phyloP scores from a whole-genome alignment of 2,329 filamentous ascomycete species.

The Rosellinia necatrix region DNA sequence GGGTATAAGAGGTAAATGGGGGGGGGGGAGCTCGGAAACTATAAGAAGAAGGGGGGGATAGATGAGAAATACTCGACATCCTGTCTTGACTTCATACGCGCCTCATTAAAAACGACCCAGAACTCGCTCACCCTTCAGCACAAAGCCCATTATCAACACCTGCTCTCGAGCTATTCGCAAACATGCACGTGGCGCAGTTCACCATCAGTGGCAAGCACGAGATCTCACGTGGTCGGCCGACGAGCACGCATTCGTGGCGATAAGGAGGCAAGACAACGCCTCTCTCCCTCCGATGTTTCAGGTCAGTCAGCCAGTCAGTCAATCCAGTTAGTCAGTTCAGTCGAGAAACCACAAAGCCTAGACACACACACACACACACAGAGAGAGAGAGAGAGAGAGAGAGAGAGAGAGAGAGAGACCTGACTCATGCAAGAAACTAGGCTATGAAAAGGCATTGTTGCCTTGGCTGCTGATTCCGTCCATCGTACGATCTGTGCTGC shows the following conservation, averaged over 20 bases:
- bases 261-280: not conserved
- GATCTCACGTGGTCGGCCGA: conserved; percentile 26
- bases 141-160: not conserved
- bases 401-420: not conserved
- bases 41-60: too few relatives aligned
- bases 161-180: not conserved
- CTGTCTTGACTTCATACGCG: not conserved
- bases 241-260: conserved; percentile 24
- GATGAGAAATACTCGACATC: too few relatives aligned
- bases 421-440: not conserved
- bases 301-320: conserved; percentile 15
- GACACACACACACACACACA: too few relatives aligned
- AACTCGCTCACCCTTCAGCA: too few relatives aligned
- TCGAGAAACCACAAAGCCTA: too few relatives aligned
- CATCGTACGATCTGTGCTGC: too few relatives aligned
- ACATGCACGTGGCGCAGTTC: conserved; percentile 28
- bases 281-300: too few relatives aligned
- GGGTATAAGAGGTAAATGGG: too few relatives aligned
- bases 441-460: not conserved
- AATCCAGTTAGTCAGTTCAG: not conserved
- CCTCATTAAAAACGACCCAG: too few relatives aligned
- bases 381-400: too few relatives aligned
- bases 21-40: too few relatives aligned
- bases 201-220: conserved; percentile 29
- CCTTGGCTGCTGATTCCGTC: not conserved